Evolutionary conservation across 2,329 filamentous ascomycete species (phyloP).

Genomic region (Neofusicoccum laricinum): DNA sequence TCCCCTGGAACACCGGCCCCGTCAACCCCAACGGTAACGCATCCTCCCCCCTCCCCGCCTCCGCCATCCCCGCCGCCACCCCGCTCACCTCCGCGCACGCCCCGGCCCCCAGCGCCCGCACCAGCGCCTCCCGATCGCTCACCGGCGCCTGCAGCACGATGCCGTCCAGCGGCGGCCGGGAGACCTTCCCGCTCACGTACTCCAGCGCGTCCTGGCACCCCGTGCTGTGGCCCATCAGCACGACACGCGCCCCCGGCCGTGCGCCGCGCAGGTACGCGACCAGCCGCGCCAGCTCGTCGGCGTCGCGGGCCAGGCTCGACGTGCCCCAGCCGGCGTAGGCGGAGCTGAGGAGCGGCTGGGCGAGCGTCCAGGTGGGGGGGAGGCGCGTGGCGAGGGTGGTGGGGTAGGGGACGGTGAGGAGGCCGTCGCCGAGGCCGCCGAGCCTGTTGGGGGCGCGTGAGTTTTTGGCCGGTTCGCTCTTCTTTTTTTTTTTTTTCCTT

Average conservation of each 20-base stretch:
- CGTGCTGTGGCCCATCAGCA: slow-evolving; percentile 68
- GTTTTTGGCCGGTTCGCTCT: too few relatives aligned
- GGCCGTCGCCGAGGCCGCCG: slow-evolving; percentile 68
- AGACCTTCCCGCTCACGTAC: slow-evolving; percentile 48
- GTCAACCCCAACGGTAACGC: slow-evolving; percentile 47
- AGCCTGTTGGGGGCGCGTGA: too few relatives aligned
- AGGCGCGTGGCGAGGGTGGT: slow-evolving; percentile 48
- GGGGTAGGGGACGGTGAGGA: slow-evolving; percentile 62
- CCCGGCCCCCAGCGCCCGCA: neutral
- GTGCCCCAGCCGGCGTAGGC: slow-evolving; percentile 56
- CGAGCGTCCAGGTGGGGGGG: slow-evolving; percentile 51
- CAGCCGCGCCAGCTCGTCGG: slow-evolving; percentile 51
- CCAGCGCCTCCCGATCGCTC: slow-evolving; percentile 36
- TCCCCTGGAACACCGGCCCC: slow-evolving; percentile 27
- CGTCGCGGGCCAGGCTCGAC: slow-evolving; percentile 52
- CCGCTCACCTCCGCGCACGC: slow-evolving; percentile 51
- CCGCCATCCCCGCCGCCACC: slow-evolving; percentile 62
- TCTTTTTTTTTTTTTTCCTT: slow-evolving; percentile 42
- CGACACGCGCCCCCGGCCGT: slow-evolving; percentile 51
- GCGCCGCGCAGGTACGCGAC: slow-evolving; percentile 49
- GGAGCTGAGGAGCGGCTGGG: slow-evolving; percentile 50
- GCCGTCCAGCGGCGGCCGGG: slow-evolving; percentile 58
- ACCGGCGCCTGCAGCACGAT: slow-evolving; percentile 78
- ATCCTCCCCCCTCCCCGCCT: slow-evolving; percentile 53
- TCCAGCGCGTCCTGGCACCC: slow-evolving; percentile 67